phyloP scores from a whole-genome alignment of 2,329 filamentous ascomycete species.

The Cladosporium cucumerinum region DNA sequence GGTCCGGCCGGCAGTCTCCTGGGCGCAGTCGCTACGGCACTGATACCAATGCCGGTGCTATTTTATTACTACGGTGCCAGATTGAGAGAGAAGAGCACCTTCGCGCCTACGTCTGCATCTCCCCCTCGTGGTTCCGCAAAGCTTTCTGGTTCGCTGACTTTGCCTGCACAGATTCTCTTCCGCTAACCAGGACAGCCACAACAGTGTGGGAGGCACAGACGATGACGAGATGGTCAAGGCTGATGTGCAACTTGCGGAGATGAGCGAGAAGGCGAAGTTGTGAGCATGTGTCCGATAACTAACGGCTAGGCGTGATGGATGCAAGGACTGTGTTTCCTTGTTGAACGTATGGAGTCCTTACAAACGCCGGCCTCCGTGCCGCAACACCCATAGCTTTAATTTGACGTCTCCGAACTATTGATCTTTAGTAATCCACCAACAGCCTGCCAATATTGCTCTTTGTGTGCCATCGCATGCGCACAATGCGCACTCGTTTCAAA shows the following conservation, averaged over 20 bases:
- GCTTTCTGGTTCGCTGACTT: background rate
- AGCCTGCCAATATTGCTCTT: conserved; percentile 12
- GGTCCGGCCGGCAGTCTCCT: conserved; percentile 47
- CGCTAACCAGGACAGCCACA: conserved; percentile 9
- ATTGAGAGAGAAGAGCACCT: conserved; percentile 43
- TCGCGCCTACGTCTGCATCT: conserved; percentile 37
- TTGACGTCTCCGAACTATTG: background rate
- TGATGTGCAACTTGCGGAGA: background rate
- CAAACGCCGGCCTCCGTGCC: background rate
- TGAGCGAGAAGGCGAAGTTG: background rate
- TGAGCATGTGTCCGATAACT: background rate
- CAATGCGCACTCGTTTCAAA: conserved; percentile 61
- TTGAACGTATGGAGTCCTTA: background rate
- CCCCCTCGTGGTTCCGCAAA: background rate
- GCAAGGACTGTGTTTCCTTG: background rate
- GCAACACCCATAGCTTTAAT: background rate
- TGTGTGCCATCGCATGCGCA: conserved; percentile 37
- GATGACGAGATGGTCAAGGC: background rate
- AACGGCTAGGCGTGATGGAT: background rate
- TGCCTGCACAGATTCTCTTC: background rate
- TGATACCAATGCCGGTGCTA: conserved; percentile 44
- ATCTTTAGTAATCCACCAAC: background rate
- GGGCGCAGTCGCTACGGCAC: conserved; percentile 41
- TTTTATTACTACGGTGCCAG: conserved; percentile 45
- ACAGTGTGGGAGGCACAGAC: background rate